Base-by-base conservation (phyloP, 768 basidiomycete species). In the Cystobasidiopsis lactophilus region DNA sequence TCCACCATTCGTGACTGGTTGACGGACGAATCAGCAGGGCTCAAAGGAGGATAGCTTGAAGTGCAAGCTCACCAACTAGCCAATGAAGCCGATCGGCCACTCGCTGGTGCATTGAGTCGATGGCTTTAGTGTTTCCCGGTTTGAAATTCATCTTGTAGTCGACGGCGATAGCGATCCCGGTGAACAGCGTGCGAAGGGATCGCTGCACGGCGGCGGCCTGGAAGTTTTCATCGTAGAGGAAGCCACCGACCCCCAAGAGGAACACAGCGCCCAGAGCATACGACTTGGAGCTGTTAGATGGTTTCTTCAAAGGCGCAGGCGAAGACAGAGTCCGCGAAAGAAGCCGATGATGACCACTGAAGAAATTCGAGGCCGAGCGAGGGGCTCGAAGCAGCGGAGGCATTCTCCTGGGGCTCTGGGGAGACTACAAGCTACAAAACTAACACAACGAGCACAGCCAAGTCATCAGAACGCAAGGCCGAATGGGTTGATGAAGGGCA, bases 141-240 rank as follows among this genome's bases (percentile, higher is more conserved):
- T 72, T 77, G 59, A 91, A 93, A 67, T 89, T 88, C 48, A 80
- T 65, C 63, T 95, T 93, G 70, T 88, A 91, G 69, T 84, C 80
- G n/a, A 41, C 41, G 24, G 23, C 29, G 40, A 52, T 38, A 10
- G 19, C 26, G 10, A 39, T 5, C 24, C 13, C 51, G 0, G 37
- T 47, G 23, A 24, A 26, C 10, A 50, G 24, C 0, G 55, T 57
- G 7, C 57, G 19, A 0, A 56, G 13, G 2, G 56, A 54, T 14
- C 60, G 11, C 9, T 37, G 18, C 9, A 51, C 26, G 3, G 60
- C 57, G 23, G 44, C 50, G 5, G 54, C 60, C 19, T 55, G 54
- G 37, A 51, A 21, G 11, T 52, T 41, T 35, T 51, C 52, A 41
- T 61, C 60, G 35, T 56, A 59, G 14, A n/a, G 5, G 29, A 27